Base-by-base conservation (phyloP, 1,139 yeast species). In the Hansenula lynferdii region DNA sequence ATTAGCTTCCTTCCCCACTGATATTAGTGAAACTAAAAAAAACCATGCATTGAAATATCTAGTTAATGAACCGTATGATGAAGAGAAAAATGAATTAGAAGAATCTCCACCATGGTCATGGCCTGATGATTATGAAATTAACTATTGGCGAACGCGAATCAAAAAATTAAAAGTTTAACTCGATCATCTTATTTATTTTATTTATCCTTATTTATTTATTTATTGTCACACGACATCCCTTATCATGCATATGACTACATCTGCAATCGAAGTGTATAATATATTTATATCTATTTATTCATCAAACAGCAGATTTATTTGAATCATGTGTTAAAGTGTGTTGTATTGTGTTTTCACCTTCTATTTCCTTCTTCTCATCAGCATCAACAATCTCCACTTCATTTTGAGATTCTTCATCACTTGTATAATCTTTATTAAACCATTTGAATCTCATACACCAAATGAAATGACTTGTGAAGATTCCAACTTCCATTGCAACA, bases 401-500 rank as follows among this genome's bases (percentile, higher is more conserved):
- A 24, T 4, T 12, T 24, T n/a, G 15, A 6, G 26, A 24, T 24
- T n/a, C n/a, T n/a, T n/a, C n/a, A n/a, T n/a, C n/a, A n/a, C n/a
- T n/a, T n/a, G n/a, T n/a, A n/a, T n/a, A n/a, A n/a, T n/a, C n/a
- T n/a, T n/a, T n/a, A 1, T 50, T 49, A 19, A 50, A 41, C 48
- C 49, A 43, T 34, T 50, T 43, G 45, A 75, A 72, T 40, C 86
- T 64, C 23, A 80, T 43, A 53, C 77, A 72, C 96, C 96, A 89
- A 8, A 83, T 63, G 15, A 69, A 51, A 38, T 87, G 96, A 41
- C 86, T 75, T 0, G 65, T 32, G 49, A 85, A 79, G 21, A 90
- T 85, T 0, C 97, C 97, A 4, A 79, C 44, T 55, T 90, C 97
- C 54, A 89, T 57, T 1, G 64, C 77, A 15, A 87, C 72, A 36